Evolutionary conservation across 176 grass and related monocot genomes (phyloP), one percentile per base, ranked within the genome.

Genomic region (Oryza brachyantha): DNA sequence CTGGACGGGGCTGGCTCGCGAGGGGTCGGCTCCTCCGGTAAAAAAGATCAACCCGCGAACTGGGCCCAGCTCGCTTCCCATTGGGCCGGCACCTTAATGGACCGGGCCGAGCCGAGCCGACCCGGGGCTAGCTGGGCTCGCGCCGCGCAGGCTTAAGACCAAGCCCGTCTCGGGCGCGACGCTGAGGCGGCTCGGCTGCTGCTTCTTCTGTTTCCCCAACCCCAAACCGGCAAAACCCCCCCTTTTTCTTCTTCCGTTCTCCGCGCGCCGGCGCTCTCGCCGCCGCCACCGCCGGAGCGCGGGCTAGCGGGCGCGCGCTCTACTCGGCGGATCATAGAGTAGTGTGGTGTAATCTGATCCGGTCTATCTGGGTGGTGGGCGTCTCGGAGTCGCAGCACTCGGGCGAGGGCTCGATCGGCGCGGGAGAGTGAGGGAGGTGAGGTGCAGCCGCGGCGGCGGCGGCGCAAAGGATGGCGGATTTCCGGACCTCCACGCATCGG

Each of bases 401-500:
- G 24, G 24, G 63, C 13, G 38, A 74, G 78, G 65, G 63, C 58
- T 85, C 59, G 59, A 86, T 45, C 27, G 65, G 72, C 41, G 4
- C 34, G n/a, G 14, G 34, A 7, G 52, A 25, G 48, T 38, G 29
- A 16, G 50, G n/a, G n/a, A 46, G 40, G 36, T 22, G 34, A 50
- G 59, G 22, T 43, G 73, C n/a, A n/a, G 42, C 66, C 64, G 50
- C 48, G 26, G 31, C 50, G 62, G 74, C 46, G 41, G 52, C n/a
- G 68, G 61, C 16, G 13, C 37, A 34, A 61, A 64, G 60, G 60
- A 94, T 94, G 92, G 70, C 92, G 41, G 95, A 92, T 90, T 98
- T 98, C 79, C 87, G 83, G 79, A 94, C 85, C 62, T 98, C 95
- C 64, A 85, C 92, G 48, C 95, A 98, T 68, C 70, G 92, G 13